Conservation (phyloP, 2,329 filamentous ascomycete genomes). For the Beauveria sp. region DNA sequence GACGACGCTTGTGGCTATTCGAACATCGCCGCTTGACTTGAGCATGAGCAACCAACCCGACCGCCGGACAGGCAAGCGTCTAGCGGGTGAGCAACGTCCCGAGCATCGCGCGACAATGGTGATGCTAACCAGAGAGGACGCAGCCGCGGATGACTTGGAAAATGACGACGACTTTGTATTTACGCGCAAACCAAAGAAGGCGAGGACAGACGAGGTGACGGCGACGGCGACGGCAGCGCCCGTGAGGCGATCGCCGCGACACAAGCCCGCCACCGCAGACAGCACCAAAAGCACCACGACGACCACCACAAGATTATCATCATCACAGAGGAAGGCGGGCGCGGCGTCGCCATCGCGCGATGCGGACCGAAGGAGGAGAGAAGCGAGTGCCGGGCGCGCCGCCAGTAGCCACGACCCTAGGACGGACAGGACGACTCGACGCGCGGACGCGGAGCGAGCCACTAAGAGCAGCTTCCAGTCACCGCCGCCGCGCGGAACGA, state of each 20-base stretch:
- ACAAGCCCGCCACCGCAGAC: slow-evolving; percentile 17
- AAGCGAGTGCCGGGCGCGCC: not conserved
- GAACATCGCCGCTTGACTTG: slow-evolving; percentile 57
- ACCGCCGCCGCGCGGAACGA: slow-evolving; percentile 27
- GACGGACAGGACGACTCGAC: slow-evolving; percentile 25
- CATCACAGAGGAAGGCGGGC: not conserved
- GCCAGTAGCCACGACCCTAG: not conserved
- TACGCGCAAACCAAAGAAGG: slow-evolving; percentile 58
- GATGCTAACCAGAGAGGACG: slow-evolving; percentile 13
- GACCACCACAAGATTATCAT: not conserved
- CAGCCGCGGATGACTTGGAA: slow-evolving; percentile 48
- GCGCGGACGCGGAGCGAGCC: slow-evolving; percentile 18
- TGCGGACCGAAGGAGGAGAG: slow-evolving; percentile 25
- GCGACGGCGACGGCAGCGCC: slow-evolving; percentile 27
- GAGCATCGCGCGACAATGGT: not conserved
- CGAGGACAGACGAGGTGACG: slow-evolving; percentile 48
- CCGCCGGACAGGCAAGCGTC: slow-evolving; percentile 55
- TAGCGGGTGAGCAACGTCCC: slow-evolving; percentile 44
- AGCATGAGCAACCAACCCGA: slow-evolving; percentile 60
- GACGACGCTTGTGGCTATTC: slow-evolving; percentile 61
- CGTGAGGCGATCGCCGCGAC: slow-evolving; percentile 33
- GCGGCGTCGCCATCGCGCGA: slow-evolving; percentile 18
- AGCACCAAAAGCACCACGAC: not conserved
- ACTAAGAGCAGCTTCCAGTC: slow-evolving; percentile 19
- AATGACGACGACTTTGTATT: slow-evolving; percentile 73